Conservation (phyloP, 2,329 filamentous ascomycete species). For the Clarireedia paspali region DNA sequence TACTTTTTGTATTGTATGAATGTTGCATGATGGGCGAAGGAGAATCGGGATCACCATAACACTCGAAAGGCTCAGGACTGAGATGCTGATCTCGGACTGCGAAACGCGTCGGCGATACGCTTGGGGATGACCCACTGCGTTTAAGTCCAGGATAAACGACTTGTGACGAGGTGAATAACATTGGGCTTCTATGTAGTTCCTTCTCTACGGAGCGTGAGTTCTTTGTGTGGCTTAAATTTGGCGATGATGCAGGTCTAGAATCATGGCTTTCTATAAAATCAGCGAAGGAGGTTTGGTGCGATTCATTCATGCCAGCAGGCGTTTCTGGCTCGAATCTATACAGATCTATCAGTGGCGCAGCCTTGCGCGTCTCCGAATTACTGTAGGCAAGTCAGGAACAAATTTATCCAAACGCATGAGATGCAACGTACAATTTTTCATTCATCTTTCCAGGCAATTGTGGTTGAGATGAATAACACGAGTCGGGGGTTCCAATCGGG, state of each 20-base stretch:
- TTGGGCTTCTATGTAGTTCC: neutral
- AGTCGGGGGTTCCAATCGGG: constrained; percentile 2
- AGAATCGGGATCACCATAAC: neutral
- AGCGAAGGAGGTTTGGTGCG: constrained; percentile 19
- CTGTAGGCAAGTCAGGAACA: neutral
- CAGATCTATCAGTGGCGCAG: constrained; percentile 9
- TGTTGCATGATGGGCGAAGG: neutral
- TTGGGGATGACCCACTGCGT: constrained; percentile 18
- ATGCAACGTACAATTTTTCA: neutral
- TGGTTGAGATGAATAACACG: constrained; percentile 1
- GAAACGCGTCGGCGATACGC: constrained; percentile 1
- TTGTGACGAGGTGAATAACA: neutral
- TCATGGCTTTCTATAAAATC: constrained; percentile 18
- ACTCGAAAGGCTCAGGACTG: neutral
- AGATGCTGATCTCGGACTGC: neutral
- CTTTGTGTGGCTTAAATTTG: constrained; percentile 12
- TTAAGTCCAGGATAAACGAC: constrained; percentile 3
- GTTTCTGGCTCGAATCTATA: constrained; percentile 24
- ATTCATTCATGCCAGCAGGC: constrained; percentile 12
- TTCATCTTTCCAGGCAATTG: neutral
- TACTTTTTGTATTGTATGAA: neutral
- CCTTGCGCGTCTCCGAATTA: neutral
- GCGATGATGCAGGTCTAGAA: constrained; percentile 9
- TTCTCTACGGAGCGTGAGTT: no score
- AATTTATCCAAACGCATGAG: neutral